Conservation (phyloP, 148 eudicot genomes). For the Rheum nobile region DNA sequence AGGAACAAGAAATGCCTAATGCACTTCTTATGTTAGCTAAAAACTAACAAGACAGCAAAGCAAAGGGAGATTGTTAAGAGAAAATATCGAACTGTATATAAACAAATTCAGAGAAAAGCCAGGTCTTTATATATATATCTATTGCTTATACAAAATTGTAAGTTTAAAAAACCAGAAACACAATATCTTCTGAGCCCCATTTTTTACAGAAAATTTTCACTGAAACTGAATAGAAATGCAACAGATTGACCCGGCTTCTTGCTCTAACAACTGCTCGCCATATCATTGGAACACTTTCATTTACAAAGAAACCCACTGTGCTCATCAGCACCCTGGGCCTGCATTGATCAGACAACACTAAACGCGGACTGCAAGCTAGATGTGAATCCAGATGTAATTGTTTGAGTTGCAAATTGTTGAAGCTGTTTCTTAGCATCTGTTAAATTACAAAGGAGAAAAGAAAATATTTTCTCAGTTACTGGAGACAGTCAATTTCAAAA, state of each 20-base stretch:
- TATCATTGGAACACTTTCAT: neutral
- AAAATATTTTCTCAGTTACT: neutral
- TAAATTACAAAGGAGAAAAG: neutral
- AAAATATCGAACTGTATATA: neutral
- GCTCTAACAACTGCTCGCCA: neutral
- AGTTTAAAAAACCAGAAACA: neutral
- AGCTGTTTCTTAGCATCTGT: constrained; percentile 99
- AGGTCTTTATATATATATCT: neutral
- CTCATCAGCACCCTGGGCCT: neutral
- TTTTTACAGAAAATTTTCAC: neutral
- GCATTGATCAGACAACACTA: constrained; percentile 52
- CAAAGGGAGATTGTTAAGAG: neutral
- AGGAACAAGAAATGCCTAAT: too few relatives aligned
- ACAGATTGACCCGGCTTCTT: neutral
- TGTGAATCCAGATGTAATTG: constrained; percentile 69
- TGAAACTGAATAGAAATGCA: neutral
- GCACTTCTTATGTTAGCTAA: too few relatives aligned
- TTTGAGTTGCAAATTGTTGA: constrained; percentile 90
- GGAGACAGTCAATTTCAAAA: neutral
- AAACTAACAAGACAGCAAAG: neutral
- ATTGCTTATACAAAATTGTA: neutral
- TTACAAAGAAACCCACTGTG: constrained; percentile 1
- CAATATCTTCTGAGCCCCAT: neutral
- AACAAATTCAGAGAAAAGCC: neutral
- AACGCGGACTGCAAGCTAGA: constrained; percentile 81